Evolutionary conservation across 1,284 basidiomycete genomes (phyloP), one percentile per base, ranked within the genome.

Genomic region (Pyrrhoderma lamaoense): DNA sequence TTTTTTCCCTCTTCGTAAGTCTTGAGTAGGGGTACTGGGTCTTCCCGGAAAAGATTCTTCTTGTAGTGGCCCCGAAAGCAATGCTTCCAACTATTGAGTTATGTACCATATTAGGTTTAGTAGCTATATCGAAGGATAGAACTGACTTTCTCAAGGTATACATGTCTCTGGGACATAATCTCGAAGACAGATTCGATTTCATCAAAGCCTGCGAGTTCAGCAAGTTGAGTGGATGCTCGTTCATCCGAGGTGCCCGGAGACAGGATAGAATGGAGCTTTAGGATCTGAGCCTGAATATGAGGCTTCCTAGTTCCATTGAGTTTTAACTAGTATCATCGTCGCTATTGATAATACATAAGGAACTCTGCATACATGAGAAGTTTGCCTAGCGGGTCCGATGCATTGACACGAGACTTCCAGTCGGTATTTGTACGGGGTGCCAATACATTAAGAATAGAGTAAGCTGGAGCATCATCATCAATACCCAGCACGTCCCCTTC

Each of bases 171-270:
- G 5, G 50, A 18, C 23, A 52, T 53, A 25, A 56, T 72, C 42
- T 79, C 73, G 69, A 73, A 74, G 22, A 76, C 77, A 42, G 83
- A 65, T 42, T 91, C 90, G 34, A 93, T 79, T 25, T 89, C 79
- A 56, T 95, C 90, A 61, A 87, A 92, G 0, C 94, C 94, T 45
- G 95, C 68, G n/a, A 88, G 70, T 57, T 96, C 93, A 2, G 78
- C 81, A 1, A 96, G 66, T 57, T 89, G 84, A 31, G 72, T 77
- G 22, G 90, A 89, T 27, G 94, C 82, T n/a, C 79, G 78, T 42
- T 93, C 88, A 57, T 85, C 68, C 2, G 71, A 64, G 4, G 62
- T 62, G 2, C 59, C 44, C 3, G 70, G 71, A 9, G 64, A 59
- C 11, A 74, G 58, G 13, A 67, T 58, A 3, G 62, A 52, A 13